These are phyloP conservation scores for Beta corolliflora DNA, from an alignment of 179 eudicot species.

Conservation along the genomic window DNA sequence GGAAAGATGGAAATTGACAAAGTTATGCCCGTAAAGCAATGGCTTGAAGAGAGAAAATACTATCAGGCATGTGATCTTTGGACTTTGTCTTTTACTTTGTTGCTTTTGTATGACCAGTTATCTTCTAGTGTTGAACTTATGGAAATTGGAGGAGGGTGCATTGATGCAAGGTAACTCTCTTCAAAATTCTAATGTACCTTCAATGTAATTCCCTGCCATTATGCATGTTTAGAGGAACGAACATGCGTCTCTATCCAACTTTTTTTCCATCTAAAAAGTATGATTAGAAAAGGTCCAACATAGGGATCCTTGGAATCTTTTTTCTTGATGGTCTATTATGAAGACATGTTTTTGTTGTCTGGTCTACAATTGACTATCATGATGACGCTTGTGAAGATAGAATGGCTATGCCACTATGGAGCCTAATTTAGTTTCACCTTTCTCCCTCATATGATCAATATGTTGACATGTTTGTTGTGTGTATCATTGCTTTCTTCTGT, in stretches of 20 bases:
- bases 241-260: not conserved
- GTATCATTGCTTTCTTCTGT: not conserved
- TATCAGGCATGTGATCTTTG: constrained; percentile 50
- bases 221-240: not conserved
- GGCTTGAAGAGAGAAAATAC: constrained; percentile 88
- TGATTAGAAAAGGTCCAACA: not conserved
- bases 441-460: not conserved
- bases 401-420: not conserved
- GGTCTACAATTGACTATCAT: not conserved
- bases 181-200: too few species aligned
- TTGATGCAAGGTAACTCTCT: too few species aligned
- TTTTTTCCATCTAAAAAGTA: too few species aligned
- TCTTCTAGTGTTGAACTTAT: not conserved
- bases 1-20: constrained; percentile 51
- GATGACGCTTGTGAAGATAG: not conserved
- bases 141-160: not conserved
- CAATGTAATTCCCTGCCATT: too few species aligned
- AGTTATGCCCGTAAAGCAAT: constrained; percentile 50
- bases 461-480: not conserved
- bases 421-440: not conserved
- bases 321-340: not conserved
- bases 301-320: not conserved
- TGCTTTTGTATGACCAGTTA: not conserved
- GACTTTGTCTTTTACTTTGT: not conserved
- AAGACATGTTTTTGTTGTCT: not conserved